These are phyloP conservation scores for Pichia nakasei DNA, from an alignment of 805 yeast species.

Conservation along the genomic window DNA sequence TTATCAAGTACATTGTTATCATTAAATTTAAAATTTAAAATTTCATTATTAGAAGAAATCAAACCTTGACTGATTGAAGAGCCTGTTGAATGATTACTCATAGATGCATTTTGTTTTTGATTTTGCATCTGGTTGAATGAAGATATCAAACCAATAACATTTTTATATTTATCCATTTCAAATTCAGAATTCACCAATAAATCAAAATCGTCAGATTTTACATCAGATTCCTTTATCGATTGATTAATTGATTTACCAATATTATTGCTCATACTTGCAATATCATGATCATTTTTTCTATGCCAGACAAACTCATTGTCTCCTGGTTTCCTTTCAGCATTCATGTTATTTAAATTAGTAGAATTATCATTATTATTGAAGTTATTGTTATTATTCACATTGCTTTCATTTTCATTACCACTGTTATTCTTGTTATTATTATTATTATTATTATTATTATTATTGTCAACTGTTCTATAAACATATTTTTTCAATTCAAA, in stretches of 20 bases:
- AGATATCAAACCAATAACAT: background rate
- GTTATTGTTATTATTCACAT: background rate
- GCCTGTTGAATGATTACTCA: background rate
- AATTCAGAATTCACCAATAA: background rate
- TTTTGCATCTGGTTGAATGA: background rate
- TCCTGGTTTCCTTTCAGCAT: background rate
- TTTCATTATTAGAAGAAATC: background rate
- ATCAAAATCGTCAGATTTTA: background rate
- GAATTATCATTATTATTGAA: background rate
- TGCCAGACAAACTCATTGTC: background rate
- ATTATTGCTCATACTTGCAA: background rate
- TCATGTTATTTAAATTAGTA: background rate
- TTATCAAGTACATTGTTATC: background rate
- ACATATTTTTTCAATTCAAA: constrained; percentile 7
- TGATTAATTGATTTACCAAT: background rate
- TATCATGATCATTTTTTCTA: background rate
- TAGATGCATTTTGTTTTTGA: background rate
- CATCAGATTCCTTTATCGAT: background rate
- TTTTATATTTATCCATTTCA: constrained; percentile 2
- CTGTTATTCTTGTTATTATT: background rate
- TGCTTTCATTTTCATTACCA: background rate
- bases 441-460: background rate
- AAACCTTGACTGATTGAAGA: background rate
- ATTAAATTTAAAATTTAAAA: too few species aligned
- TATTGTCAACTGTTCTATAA: background rate